phyloP scores from a whole-genome alignment of 129 eudicot species.

The Glebionis coronaria region DNA sequence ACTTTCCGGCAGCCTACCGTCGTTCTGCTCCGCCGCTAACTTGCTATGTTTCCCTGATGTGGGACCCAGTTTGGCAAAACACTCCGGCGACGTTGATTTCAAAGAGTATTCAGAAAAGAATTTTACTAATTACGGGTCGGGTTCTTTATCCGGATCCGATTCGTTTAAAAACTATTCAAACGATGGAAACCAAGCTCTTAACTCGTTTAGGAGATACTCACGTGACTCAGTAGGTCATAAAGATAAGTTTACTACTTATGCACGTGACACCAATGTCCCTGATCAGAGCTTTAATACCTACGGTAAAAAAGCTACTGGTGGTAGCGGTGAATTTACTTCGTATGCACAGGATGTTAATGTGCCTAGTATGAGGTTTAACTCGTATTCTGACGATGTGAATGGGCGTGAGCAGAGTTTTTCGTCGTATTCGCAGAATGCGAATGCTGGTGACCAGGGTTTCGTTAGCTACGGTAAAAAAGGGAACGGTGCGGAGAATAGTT shows the following conservation, averaged over 20 bases:
- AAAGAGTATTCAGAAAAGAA: constrained; percentile 42
- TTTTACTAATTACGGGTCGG: constrained; percentile 87
- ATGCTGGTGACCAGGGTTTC: constrained; percentile 69
- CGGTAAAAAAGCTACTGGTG: constrained; percentile 79
- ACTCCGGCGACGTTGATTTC: constrained; percentile 46
- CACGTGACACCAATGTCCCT: constrained; percentile 51
- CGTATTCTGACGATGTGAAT: constrained; percentile 63
- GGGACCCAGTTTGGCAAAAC: constrained; percentile 62
- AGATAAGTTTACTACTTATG: constrained; percentile 60
- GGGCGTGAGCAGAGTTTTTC: constrained; percentile 58
- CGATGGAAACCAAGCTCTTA: constrained; percentile 45
- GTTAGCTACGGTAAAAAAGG: constrained; percentile 69
- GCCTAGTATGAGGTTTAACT: constrained; percentile 70
- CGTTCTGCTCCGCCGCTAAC: constrained; percentile 72
- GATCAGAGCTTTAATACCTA: constrained; percentile 73
- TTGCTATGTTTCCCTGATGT: constrained; percentile 78
- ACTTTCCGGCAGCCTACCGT: constrained; percentile 50
- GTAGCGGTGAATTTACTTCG: constrained; percentile 46
- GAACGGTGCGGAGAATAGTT: constrained; percentile 52
- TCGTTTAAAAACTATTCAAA: constrained; percentile 63
- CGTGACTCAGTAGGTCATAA: constrained; percentile 79
- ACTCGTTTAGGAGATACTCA: constrained; percentile 77
- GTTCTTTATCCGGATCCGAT: constrained; percentile 49
- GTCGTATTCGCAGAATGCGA: constrained; percentile 44
- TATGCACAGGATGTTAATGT: constrained; percentile 53